Evolutionary conservation across 192 early-diverging fungal genomes (phyloP), one percentile per base, ranked within the genome.

Genomic region (Backusella mclennaniae): DNA sequence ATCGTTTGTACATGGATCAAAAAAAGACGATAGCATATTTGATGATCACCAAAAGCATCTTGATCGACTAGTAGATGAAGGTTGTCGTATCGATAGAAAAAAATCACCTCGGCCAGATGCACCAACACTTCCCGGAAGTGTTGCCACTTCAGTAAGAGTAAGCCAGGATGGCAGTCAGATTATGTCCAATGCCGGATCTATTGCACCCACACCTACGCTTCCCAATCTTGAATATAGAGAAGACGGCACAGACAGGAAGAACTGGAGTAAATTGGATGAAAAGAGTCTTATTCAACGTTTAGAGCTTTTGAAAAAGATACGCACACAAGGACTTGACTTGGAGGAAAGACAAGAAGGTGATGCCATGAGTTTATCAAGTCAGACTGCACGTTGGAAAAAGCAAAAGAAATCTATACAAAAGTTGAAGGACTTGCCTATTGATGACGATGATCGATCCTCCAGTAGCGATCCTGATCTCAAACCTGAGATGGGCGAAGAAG

Each of bases 351-450:
- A 44, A 31, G 41, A 63, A 29, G 29, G 56, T 29, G 56, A 63
- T 63, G 23, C 9, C 56, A 63, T 63, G 56, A 63, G 56, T 29
- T 29, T 63, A 63, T 63, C 56, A 29, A 63, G 56, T 12, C 56
- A 63, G 12, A 63, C 70, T 6, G 70, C 70, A 44, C 39, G 70
- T 7, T 71, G 70, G 70, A 71, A 71, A 49, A 26, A 44, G 49
- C 70, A 66, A 26, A 67, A 42, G 12, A 75, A n/a, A 15, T 75
- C 29, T 6, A 66, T 66, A 67, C 38, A 67, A 29, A 75, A 75
- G 31, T 12, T 63, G 56, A 63, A 63, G 4, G 23, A 63, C 12
- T 4, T 63, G 9, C 56, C 56, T 46, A 35, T 29, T 23, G 42
- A 72, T 29, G 29, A 44, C 23, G 29, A 72, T 35, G n/a, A 44